Conservation (phyloP, 129 eudicot genomes). For the Glebionis coronaria region DNA sequence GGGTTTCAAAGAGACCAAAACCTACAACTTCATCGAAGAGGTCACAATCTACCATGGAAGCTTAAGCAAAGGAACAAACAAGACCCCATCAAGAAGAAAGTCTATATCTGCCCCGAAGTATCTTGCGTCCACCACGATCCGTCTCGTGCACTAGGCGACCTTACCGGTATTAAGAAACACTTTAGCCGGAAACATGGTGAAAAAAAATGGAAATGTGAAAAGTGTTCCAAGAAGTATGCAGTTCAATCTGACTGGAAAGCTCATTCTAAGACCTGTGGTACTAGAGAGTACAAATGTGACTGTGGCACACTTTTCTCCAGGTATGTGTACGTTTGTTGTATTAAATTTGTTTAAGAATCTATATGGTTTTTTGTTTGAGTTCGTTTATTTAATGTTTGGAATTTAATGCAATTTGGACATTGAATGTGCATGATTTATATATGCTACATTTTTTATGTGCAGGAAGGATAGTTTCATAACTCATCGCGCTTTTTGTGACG, state of each 20-base stretch:
- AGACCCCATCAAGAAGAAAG: slow-evolving; percentile 70
- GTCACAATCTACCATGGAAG: slow-evolving; percentile 96
- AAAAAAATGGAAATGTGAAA: slow-evolving; percentile 96
- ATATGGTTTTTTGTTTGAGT: slow-evolving; percentile 20
- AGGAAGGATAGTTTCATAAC: slow-evolving; percentile 98
- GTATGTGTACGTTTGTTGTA: slow-evolving; percentile 33
- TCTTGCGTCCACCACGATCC: slow-evolving; percentile 90
- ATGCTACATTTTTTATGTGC: slow-evolving; percentile 8
- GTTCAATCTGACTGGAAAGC: slow-evolving; percentile 99
- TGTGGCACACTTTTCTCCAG: slow-evolving; percentile 99
- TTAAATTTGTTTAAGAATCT: slow-evolving; percentile 19
- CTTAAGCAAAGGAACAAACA: slow-evolving; percentile 67
- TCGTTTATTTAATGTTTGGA: slow-evolving; percentile 35
- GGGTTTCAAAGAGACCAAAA: slow-evolving; percentile 96
- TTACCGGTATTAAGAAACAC: slow-evolving; percentile 93
- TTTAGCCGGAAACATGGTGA: slow-evolving; percentile 95
- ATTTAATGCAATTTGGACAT: slow-evolving; percentile 21
- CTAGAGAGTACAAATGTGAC: slow-evolving; percentile 98
- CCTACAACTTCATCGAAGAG: slow-evolving; percentile 89
- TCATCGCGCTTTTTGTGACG: slow-evolving; percentile 94
- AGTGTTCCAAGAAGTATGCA: slow-evolving; percentile 93
- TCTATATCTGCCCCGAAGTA: slow-evolving; percentile 86
- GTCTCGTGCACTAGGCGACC: slow-evolving; percentile 84
- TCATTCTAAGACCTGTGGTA: slow-evolving; percentile 97
- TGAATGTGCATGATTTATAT: slow-evolving; percentile 14